A percentile compares a stretch with the other conserved stretches of the same genome.
These are phyloP conservation scores for Dryas octopetala DNA, from an alignment of 306 rosid genomes.

Conservation along the genomic window DNA sequence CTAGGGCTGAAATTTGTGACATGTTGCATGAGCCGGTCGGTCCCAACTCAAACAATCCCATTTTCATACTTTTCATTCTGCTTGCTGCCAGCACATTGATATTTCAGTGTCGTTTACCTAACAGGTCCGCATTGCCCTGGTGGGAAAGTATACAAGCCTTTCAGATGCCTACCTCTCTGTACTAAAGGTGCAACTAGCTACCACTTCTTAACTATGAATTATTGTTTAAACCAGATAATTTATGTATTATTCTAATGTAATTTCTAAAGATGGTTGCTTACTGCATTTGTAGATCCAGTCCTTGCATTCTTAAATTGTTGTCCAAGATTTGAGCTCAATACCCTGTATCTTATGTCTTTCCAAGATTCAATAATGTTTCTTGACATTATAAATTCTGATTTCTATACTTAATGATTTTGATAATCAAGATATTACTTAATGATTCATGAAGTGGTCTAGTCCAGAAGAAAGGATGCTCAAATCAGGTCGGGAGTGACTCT, in stretches of 20 bases:
- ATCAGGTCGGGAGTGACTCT: neutral
- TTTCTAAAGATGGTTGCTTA: neutral
- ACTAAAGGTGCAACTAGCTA: slow-evolving; percentile 52
- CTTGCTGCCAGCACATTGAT: slow-evolving; percentile 10
- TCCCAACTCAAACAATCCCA: slow-evolving; percentile 8
- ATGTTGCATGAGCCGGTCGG: slow-evolving; percentile 45
- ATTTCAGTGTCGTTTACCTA: slow-evolving; percentile 1
- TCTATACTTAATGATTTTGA: neutral
- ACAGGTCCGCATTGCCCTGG: slow-evolving; percentile 94
- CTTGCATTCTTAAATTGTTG: neutral
- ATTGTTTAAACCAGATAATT: neutral
- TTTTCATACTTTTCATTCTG: slow-evolving; percentile 2
- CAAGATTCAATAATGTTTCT: no score
- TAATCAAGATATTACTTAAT: neutral
- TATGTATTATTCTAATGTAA: neutral
- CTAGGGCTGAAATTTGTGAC: slow-evolving; percentile 41
- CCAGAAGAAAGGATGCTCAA: neutral
- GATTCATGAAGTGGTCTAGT: neutral
- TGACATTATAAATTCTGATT: neutral
- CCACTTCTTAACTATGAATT: neutral
- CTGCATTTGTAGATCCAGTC: neutral
- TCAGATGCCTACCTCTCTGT: slow-evolving; percentile 95
- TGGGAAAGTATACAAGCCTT: slow-evolving; percentile 92
- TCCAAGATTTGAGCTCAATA: neutral
- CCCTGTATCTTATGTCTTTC: neutral